Conservation (phyloP, 305 asterid species). For the Withania somnifera region DNA sequence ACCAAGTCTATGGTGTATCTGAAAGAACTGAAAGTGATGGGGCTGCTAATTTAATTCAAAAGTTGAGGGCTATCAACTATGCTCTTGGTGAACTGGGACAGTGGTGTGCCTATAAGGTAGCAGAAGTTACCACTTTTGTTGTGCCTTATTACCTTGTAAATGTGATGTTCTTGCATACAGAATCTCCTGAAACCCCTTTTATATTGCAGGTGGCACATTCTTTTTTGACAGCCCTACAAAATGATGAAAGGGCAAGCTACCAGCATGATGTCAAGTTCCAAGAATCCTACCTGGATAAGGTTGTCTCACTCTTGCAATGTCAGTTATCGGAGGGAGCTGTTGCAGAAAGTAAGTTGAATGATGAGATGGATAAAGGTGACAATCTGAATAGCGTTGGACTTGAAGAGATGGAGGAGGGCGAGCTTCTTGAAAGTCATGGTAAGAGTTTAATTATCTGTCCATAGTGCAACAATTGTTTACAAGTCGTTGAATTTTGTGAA, state of each 20-base stretch:
- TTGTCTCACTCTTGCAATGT: slow-evolving; percentile 88
- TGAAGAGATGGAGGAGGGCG: slow-evolving; percentile 98
- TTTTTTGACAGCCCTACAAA: slow-evolving; percentile 83
- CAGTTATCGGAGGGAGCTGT: slow-evolving; percentile 86
- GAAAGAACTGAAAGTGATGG: slow-evolving; percentile 99
- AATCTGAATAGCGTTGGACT: slow-evolving; percentile 24
- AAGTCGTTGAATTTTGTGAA: not conserved
- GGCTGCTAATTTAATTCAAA: slow-evolving; percentile 92
- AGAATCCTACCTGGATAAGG: slow-evolving; percentile 78
- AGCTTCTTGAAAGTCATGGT: slow-evolving; percentile 78
- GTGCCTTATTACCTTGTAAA: not conserved
- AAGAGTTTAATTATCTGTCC: slow-evolving; percentile 10
- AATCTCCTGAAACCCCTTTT: slow-evolving; percentile 3
- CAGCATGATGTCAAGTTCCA: slow-evolving; percentile 98
- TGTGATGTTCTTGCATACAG: slow-evolving; percentile 5
- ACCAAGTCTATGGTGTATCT: slow-evolving; percentile 97
- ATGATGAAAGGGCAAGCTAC: slow-evolving; percentile 92
- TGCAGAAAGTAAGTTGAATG: slow-evolving; percentile 36
- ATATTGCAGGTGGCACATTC: slow-evolving; percentile 76
- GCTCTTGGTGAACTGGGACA: slow-evolving; percentile 99
- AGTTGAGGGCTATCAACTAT: slow-evolving; percentile 93
- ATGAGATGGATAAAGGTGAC: slow-evolving; percentile 20
- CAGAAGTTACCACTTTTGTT: slow-evolving; percentile 2
- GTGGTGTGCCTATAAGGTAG: slow-evolving; percentile 98
- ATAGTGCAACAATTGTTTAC: not conserved